A percentile compares a stretch with the other conserved stretches of the same genome.
phyloP scores from a whole-genome alignment of 2,329 filamentous ascomycete species.

The Monosporascus sp. region DNA sequence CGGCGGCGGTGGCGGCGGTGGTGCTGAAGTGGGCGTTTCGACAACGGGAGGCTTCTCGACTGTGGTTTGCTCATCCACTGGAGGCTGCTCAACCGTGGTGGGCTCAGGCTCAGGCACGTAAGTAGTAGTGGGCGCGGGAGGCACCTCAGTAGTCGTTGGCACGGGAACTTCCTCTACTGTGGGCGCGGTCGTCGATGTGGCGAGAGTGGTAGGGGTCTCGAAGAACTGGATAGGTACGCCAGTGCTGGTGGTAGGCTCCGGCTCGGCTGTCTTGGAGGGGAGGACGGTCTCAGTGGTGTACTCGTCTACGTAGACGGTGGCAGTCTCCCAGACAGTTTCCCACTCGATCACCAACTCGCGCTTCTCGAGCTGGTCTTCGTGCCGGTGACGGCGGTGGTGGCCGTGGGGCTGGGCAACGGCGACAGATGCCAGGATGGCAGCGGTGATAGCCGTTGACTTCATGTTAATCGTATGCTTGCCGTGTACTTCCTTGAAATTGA shows the following conservation, averaged over 20 bases:
- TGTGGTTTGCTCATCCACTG: too few relatives aligned
- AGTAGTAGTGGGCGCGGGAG: conserved; percentile 7
- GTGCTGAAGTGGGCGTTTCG: conserved; percentile 6
- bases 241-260: conserved; percentile 14
- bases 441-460: conserved; percentile 38
- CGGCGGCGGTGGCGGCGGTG: conserved; percentile 11
- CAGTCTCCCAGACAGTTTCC: conserved; percentile 45
- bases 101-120: conserved; percentile 3
- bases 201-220: conserved; percentile 9
- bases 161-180: not conserved
- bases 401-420: conserved; percentile 47
- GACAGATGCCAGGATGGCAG: conserved; percentile 38
- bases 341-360: conserved; percentile 40
- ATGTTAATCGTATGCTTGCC: conserved; percentile 28
- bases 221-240: conserved; percentile 6
- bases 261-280: conserved; percentile 23
- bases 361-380: conserved; percentile 36
- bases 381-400: conserved; percentile 32
- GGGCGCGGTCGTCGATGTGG: conserved; percentile 19
- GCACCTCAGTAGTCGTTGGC: not conserved
- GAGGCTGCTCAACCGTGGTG: not conserved
- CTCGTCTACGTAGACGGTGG: conserved; percentile 46
- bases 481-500: conserved; percentile 1
- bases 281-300: conserved; percentile 42
- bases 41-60: conserved; percentile 2